Percentiles rank a stretch among this genome's conserved stretches.
Conservation (phyloP, 140 eudicot genomes). For the Stevia rebaudiana region DNA sequence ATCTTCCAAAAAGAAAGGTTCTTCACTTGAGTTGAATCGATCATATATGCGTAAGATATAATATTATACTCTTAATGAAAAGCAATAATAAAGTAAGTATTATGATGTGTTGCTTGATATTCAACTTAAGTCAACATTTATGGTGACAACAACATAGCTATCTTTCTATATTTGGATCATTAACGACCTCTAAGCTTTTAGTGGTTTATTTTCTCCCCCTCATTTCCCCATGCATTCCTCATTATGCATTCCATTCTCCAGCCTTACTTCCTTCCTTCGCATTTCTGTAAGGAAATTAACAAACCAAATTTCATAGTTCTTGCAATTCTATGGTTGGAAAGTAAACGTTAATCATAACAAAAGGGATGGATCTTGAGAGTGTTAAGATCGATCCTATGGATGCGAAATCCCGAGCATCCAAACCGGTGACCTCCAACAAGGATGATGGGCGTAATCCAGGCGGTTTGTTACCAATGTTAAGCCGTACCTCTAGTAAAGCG, state of each 20-base stretch:
- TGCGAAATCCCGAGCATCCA: conserved; percentile 8
- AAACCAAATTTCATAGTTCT: neutral
- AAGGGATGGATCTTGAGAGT: conserved; percentile 46
- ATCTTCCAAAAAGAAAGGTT: neutral
- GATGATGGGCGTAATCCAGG: conserved; percentile 19
- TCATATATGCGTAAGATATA: too few relatives aligned
- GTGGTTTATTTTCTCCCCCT: conserved; percentile 31
- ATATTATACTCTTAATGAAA: too few relatives aligned
- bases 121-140: conserved; percentile 7
- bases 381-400: conserved; percentile 53
- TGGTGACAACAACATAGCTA: conserved; percentile 3
- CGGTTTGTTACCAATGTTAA: conserved; percentile 25
- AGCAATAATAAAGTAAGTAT: neutral
- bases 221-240: conserved; percentile 22
- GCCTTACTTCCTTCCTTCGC: conserved; percentile 22
- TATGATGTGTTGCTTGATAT: neutral
- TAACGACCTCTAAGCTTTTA: conserved; percentile 22
- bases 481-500: conserved; percentile 33
- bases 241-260: conserved; percentile 11
- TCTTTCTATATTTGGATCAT: conserved; percentile 26
- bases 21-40: neutral
- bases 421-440: neutral
- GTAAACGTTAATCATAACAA: conserved; percentile 6
- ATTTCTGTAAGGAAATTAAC: conserved; percentile 1
- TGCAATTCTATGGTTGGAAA: conserved; percentile 7